Base-by-base conservation (phyloP, 768 basidiomycete genomes). In the Mycena venus region DNA sequence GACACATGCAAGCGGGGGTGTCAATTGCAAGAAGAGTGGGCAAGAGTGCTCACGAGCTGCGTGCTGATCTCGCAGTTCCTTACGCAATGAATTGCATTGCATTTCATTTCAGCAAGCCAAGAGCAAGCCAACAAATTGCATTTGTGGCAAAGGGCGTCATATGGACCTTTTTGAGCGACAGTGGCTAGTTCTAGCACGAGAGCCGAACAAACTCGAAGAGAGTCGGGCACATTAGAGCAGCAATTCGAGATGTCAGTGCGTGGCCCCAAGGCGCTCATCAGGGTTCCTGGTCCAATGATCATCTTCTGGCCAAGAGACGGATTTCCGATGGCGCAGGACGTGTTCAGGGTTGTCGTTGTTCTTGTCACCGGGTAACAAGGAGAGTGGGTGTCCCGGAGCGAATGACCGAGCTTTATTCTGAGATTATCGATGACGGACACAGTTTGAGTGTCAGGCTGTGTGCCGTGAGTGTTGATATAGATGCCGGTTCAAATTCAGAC, bases 321-420 rank as follows among this genome's bases (percentile, higher is more conserved):
- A 10, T 14, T 38, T 59, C 53, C 66, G 55, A 59, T 59, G 66
- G 59, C 27, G 15, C 8, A 66, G 47, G 65, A 40, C 40, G n/a
- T 11, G 47, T 44, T 31, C 61, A n/a, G 11, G 65, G 31, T 4
- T 7, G 36, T 80, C 78, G 40, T 31, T 6, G 29, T 3, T 79
- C 80, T 5, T 77, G 73, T 79, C 78, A 83, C 77, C 79, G 82
- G 77, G 75, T 73, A 61, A 21, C 27, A 40, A 60, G 71, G 70
- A 62, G 8, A 55, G 49, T 56, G 68, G 53, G 40, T 11, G 2
- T 19, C 47, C 75, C 51, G 61, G 66, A 36, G 47, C 76, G 69
- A 77, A 70, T 74, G 61, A 36, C 27, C 29, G 25, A 40, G 27
- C 29, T 9, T 53, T 58, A 23, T 55, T 36, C 21, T 60, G 27